phyloP scores from a whole-genome alignment of 352 stramenopile genomes.

The Aphanomyces cochlioides region DNA sequence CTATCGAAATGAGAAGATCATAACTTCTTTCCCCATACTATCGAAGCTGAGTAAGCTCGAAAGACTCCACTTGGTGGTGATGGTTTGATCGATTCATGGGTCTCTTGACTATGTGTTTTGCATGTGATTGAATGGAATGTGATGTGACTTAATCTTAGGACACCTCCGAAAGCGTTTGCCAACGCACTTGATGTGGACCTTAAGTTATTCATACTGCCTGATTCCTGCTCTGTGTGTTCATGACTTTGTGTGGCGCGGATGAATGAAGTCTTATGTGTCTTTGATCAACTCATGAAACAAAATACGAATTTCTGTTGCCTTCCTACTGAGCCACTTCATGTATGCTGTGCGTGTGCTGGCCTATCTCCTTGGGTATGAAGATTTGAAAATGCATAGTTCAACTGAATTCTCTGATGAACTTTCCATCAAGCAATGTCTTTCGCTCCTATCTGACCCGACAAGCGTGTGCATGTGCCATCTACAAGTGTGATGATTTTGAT shows the following conservation, averaged over 20 bases:
- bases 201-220: constrained; percentile 84
- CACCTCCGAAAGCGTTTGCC: constrained; percentile 73
- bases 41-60: constrained; percentile 64
- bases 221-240: constrained; percentile 39
- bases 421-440: constrained; percentile 71
- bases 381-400: constrained; percentile 78
- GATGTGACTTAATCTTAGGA: constrained; percentile 76
- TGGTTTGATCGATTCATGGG: constrained; percentile 55
- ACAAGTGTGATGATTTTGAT: constrained; percentile 74
- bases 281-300: constrained; percentile 52
- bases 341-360: constrained; percentile 27
- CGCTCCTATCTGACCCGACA: constrained; percentile 73
- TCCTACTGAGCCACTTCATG: constrained; percentile 71
- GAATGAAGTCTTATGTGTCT: constrained; percentile 61
- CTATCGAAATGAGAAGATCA: constrained; percentile 70
- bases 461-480: constrained; percentile 26
- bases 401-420: constrained; percentile 73
- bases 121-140: constrained; percentile 36
- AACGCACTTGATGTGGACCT: constrained; percentile 56
- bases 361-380: constrained; percentile 52
- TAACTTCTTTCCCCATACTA: constrained; percentile 82
- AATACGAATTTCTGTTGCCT: constrained; percentile 86
- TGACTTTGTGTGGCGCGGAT: constrained; percentile 45
- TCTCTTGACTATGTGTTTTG: constrained; percentile 26
- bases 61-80: constrained; percentile 67